phyloP scores from a whole-genome alignment of 352 stramenopile species.

The Phytophthora cactorum region DNA sequence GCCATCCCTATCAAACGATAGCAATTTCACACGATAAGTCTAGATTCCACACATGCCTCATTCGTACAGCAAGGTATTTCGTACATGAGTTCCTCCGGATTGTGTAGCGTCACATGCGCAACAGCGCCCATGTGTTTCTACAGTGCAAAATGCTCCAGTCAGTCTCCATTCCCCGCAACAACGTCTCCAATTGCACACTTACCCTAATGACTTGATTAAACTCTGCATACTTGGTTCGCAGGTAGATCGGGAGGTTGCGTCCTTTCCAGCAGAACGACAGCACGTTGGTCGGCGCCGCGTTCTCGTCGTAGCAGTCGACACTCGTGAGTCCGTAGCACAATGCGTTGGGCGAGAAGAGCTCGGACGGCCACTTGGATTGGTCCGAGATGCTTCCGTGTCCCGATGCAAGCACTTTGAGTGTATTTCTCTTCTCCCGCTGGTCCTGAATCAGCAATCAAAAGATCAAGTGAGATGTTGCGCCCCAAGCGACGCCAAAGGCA shows the following conservation, averaged over 20 bases:
- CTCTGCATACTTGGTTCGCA: conserved; percentile 88
- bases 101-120: conserved; percentile 76
- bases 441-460: conserved; percentile 47
- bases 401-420: conserved; percentile 73
- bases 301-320: conserved; percentile 71
- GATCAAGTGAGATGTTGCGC: not conserved
- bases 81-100: conserved; percentile 81
- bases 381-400: conserved; percentile 76
- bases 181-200: conserved; percentile 15
- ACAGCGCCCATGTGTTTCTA: conserved; percentile 86
- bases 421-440: conserved; percentile 81
- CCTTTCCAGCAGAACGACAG: conserved; percentile 92
- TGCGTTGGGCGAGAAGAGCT: conserved; percentile 80
- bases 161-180: conserved; percentile 8
- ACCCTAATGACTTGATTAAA: conserved; percentile 91
- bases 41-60: not conserved
- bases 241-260: conserved; percentile 81
- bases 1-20: conserved; percentile 52
- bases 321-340: conserved; percentile 86
- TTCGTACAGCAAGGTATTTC: not conserved
- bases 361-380: conserved; percentile 68
- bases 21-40: conserved; percentile 1
- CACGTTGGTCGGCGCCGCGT: conserved; percentile 69
- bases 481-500: not conserved
- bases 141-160: conserved; percentile 8